phyloP scores from a whole-genome alignment of 345 rosid genomes.

The Salix udensis region DNA sequence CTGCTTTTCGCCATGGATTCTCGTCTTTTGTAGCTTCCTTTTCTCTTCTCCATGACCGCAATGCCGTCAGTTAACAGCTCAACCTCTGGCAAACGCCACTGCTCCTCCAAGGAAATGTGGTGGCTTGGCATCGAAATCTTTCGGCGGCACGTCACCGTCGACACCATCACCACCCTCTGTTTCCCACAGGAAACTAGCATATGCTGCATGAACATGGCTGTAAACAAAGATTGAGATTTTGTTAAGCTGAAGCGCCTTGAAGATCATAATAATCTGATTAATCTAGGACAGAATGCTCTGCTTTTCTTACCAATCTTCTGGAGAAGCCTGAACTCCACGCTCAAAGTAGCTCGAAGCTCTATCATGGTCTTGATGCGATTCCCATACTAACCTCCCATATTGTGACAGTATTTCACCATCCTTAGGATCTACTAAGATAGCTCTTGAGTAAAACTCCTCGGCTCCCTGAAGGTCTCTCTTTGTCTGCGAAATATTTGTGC shows the following conservation, averaged over 20 bases:
- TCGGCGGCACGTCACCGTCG: constrained; percentile 16
- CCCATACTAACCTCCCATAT: constrained; percentile 48
- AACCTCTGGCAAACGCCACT: constrained; percentile 14
- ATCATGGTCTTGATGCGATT: constrained; percentile 36
- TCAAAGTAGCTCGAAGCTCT: constrained; percentile 46
- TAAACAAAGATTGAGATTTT: neutral
- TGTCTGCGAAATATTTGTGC: constrained; percentile 27
- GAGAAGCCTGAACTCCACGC: constrained; percentile 49
- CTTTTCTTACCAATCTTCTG: constrained; percentile 39
- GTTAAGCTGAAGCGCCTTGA: neutral
- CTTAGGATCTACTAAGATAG: constrained; percentile 48
- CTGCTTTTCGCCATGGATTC: no score
- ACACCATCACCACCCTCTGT: constrained; percentile 34
- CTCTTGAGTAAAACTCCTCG: constrained; percentile 48
- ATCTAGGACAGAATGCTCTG: no score
- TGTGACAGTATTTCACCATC: constrained; percentile 54
- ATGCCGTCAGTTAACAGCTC: neutral
- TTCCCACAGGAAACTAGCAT: constrained; percentile 64
- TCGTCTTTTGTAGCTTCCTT: neutral
- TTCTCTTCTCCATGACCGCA: neutral
- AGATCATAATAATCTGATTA: neutral
- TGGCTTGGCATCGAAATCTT: neutral
- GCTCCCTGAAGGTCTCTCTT: constrained; percentile 43
- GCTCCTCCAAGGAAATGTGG: constrained; percentile 11
- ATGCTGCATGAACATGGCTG: constrained; percentile 67